These are phyloP conservation scores for Akanthomyces dipterigenus DNA, from an alignment of 2,329 filamentous ascomycete genomes.

Conservation along the genomic window DNA sequence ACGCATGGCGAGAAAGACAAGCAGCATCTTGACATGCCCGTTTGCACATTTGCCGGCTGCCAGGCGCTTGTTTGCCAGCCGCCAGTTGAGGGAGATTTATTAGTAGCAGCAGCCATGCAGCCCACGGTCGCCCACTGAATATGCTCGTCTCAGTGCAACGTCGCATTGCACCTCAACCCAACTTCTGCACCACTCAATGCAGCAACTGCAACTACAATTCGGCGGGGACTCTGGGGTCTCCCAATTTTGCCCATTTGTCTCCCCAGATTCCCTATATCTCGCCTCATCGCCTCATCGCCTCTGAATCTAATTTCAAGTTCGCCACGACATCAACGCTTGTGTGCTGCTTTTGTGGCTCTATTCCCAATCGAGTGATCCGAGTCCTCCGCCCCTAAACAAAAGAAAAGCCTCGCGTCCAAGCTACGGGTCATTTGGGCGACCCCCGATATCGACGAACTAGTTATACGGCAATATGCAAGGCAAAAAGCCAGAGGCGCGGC, in stretches of 20 bases:
- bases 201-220: not conserved
- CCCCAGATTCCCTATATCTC: not conserved
- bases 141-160: slow-evolving; percentile 1
- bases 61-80: not conserved
- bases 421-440: not conserved
- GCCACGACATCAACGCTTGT: not conserved
- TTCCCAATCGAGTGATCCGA: slow-evolving; percentile 1
- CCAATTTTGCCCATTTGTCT: not conserved
- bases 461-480: not conserved
- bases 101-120: not conserved
- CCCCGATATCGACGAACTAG: not conserved
- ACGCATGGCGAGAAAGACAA: not conserved
- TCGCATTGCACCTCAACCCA: not conserved
- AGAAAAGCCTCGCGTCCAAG: not conserved
- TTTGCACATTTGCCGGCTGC: not conserved
- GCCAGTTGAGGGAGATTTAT: too few relatives aligned
- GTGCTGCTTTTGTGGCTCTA: not conserved
- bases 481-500: not conserved
- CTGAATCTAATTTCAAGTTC: not conserved
- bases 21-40: not conserved
- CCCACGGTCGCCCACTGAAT: not conserved
- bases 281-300: not conserved
- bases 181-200: not conserved
- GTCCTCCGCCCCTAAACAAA: not conserved
- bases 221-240: not conserved